These are phyloP conservation scores for Peterozyma xylosa DNA, from an alignment of 805 yeast genomes.

Conservation along the genomic window DNA sequence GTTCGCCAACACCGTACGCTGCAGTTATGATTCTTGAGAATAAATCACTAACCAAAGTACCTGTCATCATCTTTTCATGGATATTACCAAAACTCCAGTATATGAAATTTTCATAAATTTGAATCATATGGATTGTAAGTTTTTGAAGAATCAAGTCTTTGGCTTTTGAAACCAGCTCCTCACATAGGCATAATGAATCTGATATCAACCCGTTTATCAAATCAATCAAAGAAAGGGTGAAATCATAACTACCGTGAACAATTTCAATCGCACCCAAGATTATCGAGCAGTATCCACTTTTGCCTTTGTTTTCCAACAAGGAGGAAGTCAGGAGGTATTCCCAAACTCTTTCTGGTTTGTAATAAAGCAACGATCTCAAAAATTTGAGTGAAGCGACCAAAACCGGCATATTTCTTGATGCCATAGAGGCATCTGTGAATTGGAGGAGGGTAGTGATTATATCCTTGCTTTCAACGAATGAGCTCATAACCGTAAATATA, in stretches of 20 bases:
- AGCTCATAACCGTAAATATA: constrained; percentile 25
- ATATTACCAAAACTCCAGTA: constrained; percentile 59
- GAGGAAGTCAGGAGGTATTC: constrained; percentile 62
- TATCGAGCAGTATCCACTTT: constrained; percentile 55
- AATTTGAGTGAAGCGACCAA: constrained; percentile 41
- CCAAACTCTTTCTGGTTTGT: constrained; percentile 70
- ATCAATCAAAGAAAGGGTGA: constrained; percentile 54
- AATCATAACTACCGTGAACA: constrained; percentile 56
- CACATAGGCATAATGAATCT: constrained; percentile 35
- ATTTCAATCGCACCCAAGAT: constrained; percentile 69
- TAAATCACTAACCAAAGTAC: constrained; percentile 42
- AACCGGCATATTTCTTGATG: constrained; percentile 39
- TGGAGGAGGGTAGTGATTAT: constrained; percentile 50
- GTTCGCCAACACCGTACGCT: constrained; percentile 46
- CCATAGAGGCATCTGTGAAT: constrained; percentile 63
- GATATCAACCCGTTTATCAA: constrained; percentile 45
- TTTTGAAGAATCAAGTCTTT: constrained; percentile 50
- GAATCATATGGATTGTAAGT: constrained; percentile 48
- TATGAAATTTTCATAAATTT: constrained; percentile 65
- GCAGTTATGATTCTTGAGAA: constrained; percentile 48
- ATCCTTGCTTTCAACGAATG: constrained; percentile 23
- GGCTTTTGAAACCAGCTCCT: constrained; percentile 28
- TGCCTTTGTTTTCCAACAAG: constrained; percentile 51
- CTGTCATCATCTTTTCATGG: constrained; percentile 54
- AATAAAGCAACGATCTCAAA: constrained; percentile 36